Conservation (phyloP, 352 stramenopile genomes). For the Pythium phragmiticola region DNA sequence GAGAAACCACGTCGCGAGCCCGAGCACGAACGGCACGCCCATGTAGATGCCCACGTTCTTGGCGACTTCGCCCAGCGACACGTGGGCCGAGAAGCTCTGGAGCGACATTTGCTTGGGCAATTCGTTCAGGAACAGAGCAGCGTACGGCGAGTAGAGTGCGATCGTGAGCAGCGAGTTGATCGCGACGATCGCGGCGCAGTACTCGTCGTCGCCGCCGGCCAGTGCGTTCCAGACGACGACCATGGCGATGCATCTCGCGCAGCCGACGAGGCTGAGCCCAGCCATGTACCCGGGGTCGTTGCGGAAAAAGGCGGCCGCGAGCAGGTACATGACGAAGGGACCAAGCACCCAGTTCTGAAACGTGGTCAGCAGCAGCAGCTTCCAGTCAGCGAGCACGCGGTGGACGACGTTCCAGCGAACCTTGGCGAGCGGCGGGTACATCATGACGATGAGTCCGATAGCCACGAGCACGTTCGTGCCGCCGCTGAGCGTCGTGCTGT, state of each 20-base stretch:
- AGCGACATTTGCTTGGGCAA: conserved; percentile 45
- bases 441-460: conserved; percentile 53
- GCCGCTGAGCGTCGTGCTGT: conserved; percentile 45
- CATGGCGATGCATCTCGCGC: conserved; percentile 76
- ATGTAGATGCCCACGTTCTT: conserved; percentile 72
- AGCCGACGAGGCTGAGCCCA: conserved; percentile 68
- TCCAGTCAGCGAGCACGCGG: conserved; percentile 43
- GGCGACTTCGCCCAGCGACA: conserved; percentile 45
- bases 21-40: conserved; percentile 60
- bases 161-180: conserved; percentile 70
- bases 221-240: conserved; percentile 82
- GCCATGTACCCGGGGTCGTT: conserved; percentile 50
- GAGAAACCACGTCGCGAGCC: conserved; percentile 36
- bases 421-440: conserved; percentile 59
- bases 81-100: conserved; percentile 36
- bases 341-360: conserved; percentile 65
- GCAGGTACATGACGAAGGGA: conserved; percentile 53
- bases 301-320: conserved; percentile 51
- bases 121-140: conserved; percentile 47
- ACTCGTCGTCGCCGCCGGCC: conserved; percentile 58
- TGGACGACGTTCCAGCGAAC: conserved; percentile 53
- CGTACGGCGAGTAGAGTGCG: conserved; percentile 62
- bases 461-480: conserved; percentile 56
- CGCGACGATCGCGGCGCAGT: conserved; percentile 65
- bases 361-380: conserved; percentile 48